Base-by-base conservation (phyloP, 1,284 basidiomycete genomes). In the Trichosporon coremiiforme region DNA sequence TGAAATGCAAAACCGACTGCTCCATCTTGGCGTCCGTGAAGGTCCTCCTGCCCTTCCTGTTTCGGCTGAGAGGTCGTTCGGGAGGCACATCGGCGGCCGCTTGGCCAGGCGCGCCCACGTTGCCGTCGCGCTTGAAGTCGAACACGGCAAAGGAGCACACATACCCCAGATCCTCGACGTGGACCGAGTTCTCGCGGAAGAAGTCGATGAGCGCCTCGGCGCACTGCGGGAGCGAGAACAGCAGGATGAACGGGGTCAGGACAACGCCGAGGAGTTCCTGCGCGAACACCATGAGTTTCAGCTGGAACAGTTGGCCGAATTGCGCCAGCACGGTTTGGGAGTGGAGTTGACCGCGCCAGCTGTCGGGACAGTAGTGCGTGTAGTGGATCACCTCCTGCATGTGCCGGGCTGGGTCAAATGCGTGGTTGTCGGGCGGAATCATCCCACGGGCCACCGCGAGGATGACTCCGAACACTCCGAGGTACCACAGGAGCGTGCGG, bases 101-200 rank as follows among this genome's bases (percentile, higher is more conserved):
- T 5, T 35, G 36, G 2, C 13, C 62, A 6, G 62, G 57, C 20
- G 62, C 47, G 85, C 91, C 92, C 78, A 92, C 87, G 79, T 94
- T 94, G 0, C 93, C 92, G 75, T 96, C 91, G 71, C 94, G 85
- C 81, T 94, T 89, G 82, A 98, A 98, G 82, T 98, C 95, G 80
- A 99, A 99, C 68, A 97, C 95, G 0, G 96, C 97, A 84, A 98
- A 99, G 71, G 92, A 94, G 81, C 97, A 99, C 9, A 99, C 93
- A 78, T 97, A 96, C 10, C 97, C 96, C 2, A 97, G 87, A 0
- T 95, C 94, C 75, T 98, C 95, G 36, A 99, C 92, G 81, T 98
- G 95, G 0, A 99, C 90, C 0, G 94, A 93, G 79, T 97, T 98
- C 84, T 98, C 95, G 64, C 94, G 88, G 87, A 98, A 97, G 80